Conservation (phyloP, 495 filamentous ascomycete genomes). For the Penicillium longicatenatum region DNA sequence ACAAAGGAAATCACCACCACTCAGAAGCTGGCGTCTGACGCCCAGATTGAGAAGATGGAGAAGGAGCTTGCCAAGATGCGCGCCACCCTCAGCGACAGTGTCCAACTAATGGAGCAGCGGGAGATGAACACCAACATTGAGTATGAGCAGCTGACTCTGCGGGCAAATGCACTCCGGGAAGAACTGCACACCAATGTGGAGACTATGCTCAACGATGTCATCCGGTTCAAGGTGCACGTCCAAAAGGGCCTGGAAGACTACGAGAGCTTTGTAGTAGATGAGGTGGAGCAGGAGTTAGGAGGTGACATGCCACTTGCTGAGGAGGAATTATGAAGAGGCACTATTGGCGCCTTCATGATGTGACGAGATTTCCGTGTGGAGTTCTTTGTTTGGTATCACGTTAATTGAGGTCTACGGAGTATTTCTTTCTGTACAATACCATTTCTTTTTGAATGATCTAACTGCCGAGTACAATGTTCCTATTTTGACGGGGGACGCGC, state of each 20-base stretch:
- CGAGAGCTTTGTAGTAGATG: slow-evolving; percentile 86
- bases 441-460: not conserved
- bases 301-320: slow-evolving; percentile 42
- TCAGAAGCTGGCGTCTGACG: slow-evolving; percentile 82
- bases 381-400: slow-evolving; percentile 14
- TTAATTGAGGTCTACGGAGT: slow-evolving; percentile 21
- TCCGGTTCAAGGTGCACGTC: slow-evolving; percentile 97
- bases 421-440: slow-evolving; percentile 9
- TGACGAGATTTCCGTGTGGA: slow-evolving; percentile 11
- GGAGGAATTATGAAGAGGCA: slow-evolving; percentile 35
- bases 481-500: not conserved
- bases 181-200: slow-evolving; percentile 95
- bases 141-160: slow-evolving; percentile 88
- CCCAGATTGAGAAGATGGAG: slow-evolving; percentile 97
- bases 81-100: slow-evolving; percentile 77
- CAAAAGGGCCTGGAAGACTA: slow-evolving; percentile 91
- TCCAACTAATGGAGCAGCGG: slow-evolving; percentile 90
- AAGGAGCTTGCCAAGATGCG: slow-evolving; percentile 95
- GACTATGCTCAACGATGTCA: slow-evolving; percentile 93
- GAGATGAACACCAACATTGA: slow-evolving; percentile 97
- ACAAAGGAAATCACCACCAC: slow-evolving; percentile 86
- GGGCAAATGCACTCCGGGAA: slow-evolving; percentile 81
- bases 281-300: slow-evolving; percentile 81
- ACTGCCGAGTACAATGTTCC: not conserved
- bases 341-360: slow-evolving; percentile 10